Percentiles rank a stretch among this genome's conserved stretches.
phyloP scores from a whole-genome alignment of 768 basidiomycete genomes.

The Tylopilus balloui region DNA sequence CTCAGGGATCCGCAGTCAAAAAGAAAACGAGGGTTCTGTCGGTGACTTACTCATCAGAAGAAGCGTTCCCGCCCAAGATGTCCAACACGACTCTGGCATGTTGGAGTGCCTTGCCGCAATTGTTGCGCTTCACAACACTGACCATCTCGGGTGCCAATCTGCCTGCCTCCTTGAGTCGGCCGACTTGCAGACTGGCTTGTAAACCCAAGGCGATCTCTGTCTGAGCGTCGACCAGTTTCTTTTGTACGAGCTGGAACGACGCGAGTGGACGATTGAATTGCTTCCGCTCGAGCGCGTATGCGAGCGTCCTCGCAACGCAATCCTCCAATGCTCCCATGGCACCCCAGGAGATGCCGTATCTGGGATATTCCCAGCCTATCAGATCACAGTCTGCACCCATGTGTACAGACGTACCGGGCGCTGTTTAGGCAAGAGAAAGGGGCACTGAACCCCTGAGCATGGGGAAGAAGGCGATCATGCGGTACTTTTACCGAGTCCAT shows the following conservation, averaged over 20 bases:
- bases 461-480: constrained; percentile 71
- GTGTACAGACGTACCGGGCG: constrained; percentile 48
- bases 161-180: constrained; percentile 79
- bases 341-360: constrained; percentile 91
- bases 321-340: constrained; percentile 95
- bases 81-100: constrained; percentile 81
- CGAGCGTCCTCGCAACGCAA: constrained; percentile 70
- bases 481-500: constrained; percentile 86
- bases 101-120: constrained; percentile 88
- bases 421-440: constrained; percentile 93
- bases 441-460: constrained; percentile 70
- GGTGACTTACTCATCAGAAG: constrained; percentile 75
- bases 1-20: background rate
- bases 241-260: constrained; percentile 96
- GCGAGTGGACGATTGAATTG: constrained; percentile 90
- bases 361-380: constrained; percentile 18
- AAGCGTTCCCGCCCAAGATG: constrained; percentile 91
- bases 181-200: constrained; percentile 72
- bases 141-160: constrained; percentile 85
- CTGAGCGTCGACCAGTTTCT: constrained; percentile 93
- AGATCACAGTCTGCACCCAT: background rate
- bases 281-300: constrained; percentile 83
- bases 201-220: constrained; percentile 80
- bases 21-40: background rate
- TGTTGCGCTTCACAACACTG: constrained; percentile 91